A percentile compares a stretch with the other conserved stretches of the same genome.
These are phyloP conservation scores for Pseudogymnoascus sp. DNA, from an alignment of 2,329 filamentous ascomycete species.

Conservation along the genomic window DNA sequence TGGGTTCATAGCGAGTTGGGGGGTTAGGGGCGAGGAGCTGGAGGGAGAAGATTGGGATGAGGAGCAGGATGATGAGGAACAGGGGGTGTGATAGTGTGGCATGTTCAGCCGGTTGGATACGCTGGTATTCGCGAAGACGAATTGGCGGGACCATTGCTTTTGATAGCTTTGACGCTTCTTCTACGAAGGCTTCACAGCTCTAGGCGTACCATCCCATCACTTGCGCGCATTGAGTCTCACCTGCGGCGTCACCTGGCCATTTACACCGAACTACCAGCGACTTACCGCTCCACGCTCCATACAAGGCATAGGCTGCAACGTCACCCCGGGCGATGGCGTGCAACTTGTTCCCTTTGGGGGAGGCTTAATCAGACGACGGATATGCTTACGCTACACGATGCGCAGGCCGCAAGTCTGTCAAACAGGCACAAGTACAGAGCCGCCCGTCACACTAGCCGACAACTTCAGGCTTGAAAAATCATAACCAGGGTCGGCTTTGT, in stretches of 20 bases:
- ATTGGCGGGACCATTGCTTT: background rate
- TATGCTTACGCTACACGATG: background rate
- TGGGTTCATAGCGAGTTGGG: conserved; percentile 72
- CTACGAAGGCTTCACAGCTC: background rate
- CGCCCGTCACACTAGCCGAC: background rate
- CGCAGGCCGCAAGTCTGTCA: background rate
- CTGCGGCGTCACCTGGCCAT: too few relatives aligned
- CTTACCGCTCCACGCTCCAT: background rate
- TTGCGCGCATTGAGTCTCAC: background rate
- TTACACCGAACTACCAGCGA: background rate
- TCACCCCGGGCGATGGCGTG: background rate
- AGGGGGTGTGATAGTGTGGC: conserved; percentile 8
- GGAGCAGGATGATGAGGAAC: conserved; percentile 21
- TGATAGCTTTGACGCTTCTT: background rate
- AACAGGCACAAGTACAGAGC: background rate
- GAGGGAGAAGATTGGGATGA: conserved; percentile 46
- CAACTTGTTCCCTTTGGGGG: background rate
- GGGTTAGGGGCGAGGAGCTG: conserved; percentile 57
- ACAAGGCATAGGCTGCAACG: background rate
- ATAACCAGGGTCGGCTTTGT: background rate
- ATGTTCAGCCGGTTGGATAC: background rate
- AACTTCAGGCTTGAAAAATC: background rate
- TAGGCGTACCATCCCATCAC: background rate
- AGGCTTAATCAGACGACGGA: background rate
- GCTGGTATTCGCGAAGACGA: background rate